A percentile compares a stretch with the other conserved stretches of the same genome.
These are phyloP conservation scores for Chalaropsis ovoidea DNA, from an alignment of 2,329 filamentous ascomycete species.

Conservation along the genomic window DNA sequence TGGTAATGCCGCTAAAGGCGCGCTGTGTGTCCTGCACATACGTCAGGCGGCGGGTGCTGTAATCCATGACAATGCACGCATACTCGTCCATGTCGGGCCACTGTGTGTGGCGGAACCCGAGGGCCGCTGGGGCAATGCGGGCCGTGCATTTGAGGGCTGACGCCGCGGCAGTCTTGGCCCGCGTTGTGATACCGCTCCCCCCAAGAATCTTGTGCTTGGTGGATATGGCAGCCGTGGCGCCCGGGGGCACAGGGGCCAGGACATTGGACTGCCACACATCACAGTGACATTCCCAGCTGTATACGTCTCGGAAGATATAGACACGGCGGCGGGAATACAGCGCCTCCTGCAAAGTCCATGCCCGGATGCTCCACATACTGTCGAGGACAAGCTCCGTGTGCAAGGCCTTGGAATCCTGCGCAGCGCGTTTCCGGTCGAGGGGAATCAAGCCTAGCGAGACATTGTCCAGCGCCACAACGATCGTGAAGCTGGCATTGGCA, in stretches of 20 bases:
- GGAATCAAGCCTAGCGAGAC: conserved; percentile 34
- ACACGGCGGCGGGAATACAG: conserved; percentile 37
- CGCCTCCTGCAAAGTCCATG: conserved; percentile 39
- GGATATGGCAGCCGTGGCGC: neutral
- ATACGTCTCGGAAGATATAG: conserved; percentile 37
- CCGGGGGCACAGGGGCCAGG: conserved; percentile 9
- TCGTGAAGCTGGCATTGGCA: conserved; percentile 38
- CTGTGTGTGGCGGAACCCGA: conserved; percentile 36
- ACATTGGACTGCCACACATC: conserved; percentile 34
- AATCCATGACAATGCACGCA: conserved; percentile 38
- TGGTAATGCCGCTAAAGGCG: conserved; percentile 38
- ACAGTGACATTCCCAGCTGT: conserved; percentile 41
- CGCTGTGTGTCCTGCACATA: conserved; percentile 36
- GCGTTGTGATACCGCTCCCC: conserved; percentile 17
- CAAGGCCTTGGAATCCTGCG: conserved; percentile 27
- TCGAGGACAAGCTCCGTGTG: conserved; percentile 35
- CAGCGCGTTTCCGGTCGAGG: conserved; percentile 32
- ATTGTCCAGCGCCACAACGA: conserved; percentile 37
- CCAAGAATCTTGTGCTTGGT: conserved; percentile 27
- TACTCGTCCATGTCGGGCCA: conserved; percentile 42
- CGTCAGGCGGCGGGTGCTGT: conserved; percentile 35
- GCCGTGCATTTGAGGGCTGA: conserved; percentile 32
- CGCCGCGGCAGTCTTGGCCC: neutral
- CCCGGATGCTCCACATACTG: conserved; percentile 36
- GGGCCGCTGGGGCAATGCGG: conserved; percentile 31